Evolutionary conservation across 1,284 basidiomycete species (phyloP), one percentile per base, ranked within the genome.

Genomic region (Cystobasidium slooffiae): DNA sequence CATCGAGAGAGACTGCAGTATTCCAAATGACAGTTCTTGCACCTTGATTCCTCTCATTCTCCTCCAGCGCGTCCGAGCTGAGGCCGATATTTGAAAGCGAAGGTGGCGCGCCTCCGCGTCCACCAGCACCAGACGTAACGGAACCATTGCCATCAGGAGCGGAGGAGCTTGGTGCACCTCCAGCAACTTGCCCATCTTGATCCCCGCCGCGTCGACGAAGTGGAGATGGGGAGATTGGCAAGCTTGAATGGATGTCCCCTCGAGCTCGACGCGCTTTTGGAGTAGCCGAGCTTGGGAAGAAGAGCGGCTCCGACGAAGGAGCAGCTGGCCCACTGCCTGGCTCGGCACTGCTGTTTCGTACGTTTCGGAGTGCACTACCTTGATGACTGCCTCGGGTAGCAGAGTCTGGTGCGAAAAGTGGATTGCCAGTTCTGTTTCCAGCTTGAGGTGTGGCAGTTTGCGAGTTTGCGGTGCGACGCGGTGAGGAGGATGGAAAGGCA

Each of bases 171-270:
- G 46, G 77, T 74, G 53, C 75, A 64, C 78, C 91, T 88, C 14
- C 88, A 88, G 78, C 86, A 84, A 72, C 85, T 83, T 78, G 86
- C 84, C 76, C 86, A 84, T 44, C 74, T 64, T 52, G 74, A 56
- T 58, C 63, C 16, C 8, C 64, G 9, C 39, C 51, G 61, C 69
- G 68, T 82, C 74, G 55, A 68, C 82, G 68, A 89, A 89, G 53
- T n/a, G 70, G 70, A 12, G 70, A 73, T 14, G 70, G 70, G 18
- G 56, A 62, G 56, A 89, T 80, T 9, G 87, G 87, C 53, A 89
- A 83, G 6, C 89, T 89, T 1, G 91, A 91, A 80, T 93, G 91
- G 51, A 94, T 93, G 80, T 94, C 92, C 1, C 92, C 92, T 65
- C 92, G 39, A 24, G 63, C 31, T 24, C 62, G 62, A 44, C 46